Evolutionary conservation across 176 grass and related monocot genomes (phyloP).

Genomic region (Eragrostis curvula): DNA sequence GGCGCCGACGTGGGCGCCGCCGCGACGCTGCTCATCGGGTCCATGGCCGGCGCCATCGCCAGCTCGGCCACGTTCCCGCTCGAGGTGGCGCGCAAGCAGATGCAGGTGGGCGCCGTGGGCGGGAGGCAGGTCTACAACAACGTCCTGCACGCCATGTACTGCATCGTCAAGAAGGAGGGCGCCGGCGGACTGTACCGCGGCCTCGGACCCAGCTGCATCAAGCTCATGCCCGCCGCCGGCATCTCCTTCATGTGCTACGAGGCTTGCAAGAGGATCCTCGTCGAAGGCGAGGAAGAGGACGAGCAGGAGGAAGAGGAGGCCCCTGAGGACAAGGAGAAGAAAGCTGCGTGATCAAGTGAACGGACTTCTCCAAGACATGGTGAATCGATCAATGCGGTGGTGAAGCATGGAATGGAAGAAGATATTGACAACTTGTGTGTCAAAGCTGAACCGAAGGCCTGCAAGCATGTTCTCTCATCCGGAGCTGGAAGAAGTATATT

Average conservation of each 20-base stretch:
- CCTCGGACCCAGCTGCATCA: constrained; percentile 83
- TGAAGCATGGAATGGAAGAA: neutral
- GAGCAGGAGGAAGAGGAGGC: constrained; percentile 28
- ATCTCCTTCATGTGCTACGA: constrained; percentile 98
- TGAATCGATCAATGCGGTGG: neutral
- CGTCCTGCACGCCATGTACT: constrained; percentile 72
- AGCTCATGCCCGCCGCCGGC: constrained; percentile 82
- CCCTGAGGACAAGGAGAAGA: constrained; percentile 2
- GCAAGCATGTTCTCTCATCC: neutral
- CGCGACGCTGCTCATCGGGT: constrained; percentile 74
- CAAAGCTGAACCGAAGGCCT: neutral
- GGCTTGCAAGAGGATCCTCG: constrained; percentile 81
- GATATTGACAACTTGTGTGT: neutral
- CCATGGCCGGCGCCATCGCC: constrained; percentile 72
- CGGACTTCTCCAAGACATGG: neutral
- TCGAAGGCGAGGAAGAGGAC: constrained; percentile 48
- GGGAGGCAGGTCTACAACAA: constrained; percentile 75
- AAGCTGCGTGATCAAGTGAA: neutral
- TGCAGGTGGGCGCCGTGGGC: constrained; percentile 81
- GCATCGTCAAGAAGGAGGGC: constrained; percentile 74
- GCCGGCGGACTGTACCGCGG: constrained; percentile 71
- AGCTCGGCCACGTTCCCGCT: constrained; percentile 92
- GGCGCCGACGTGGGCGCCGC: constrained; percentile 45
- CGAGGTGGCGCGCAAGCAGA: constrained; percentile 86
- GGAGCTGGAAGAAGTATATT: neutral